Base-by-base conservation (phyloP, 441 rosid genomes). In the Populus hybrid region DNA sequence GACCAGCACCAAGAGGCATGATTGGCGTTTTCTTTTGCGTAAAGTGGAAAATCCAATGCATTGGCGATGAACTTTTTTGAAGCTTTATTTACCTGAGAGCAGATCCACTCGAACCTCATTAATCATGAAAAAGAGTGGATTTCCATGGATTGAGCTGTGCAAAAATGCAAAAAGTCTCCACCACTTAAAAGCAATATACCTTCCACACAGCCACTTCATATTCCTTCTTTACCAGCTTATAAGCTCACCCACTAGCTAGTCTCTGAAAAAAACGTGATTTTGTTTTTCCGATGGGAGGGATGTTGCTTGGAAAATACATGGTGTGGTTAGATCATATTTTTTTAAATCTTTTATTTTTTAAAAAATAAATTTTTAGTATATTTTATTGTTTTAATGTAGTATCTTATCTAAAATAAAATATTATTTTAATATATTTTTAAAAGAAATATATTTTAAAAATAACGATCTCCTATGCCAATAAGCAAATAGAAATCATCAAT, bases 131-230 rank as follows among this genome's bases (percentile, higher is more conserved):
- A 73, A 30, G 34, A 79, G 75, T 78, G 82, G 82, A 69, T 78
- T 82, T 74, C 80, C 85, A 83, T 78, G 86, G 87, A 85, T 87
- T 82, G 84, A 87, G 85, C 85, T 83, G 61, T 84, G 81, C 79
- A 67, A 72, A 28, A 19, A 40, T 19, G 28, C 36, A 19, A 67
- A 71, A 80, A 65, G 72, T 18, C 72, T 69, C 21, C 40, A 24
- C 67, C 78, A 69, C 32, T 35, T 3, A 6, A 40, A 40, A 32
- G 65, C 67, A 10, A 65, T 24, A 18, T 1, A 7, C 28, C 42
- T 1, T 26, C 65, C 30, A 26, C 30, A 26, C 57, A 10, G 3
- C 34, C 42, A 23, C 12, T 34, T 32, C 74, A 10, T 68, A 23
- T 9, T 32, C 7, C 19, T 12, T n/a, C 46, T 57, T 67, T 9